phyloP scores from a whole-genome alignment of 148 eudicot species.

The Camellia granthamiana region DNA sequence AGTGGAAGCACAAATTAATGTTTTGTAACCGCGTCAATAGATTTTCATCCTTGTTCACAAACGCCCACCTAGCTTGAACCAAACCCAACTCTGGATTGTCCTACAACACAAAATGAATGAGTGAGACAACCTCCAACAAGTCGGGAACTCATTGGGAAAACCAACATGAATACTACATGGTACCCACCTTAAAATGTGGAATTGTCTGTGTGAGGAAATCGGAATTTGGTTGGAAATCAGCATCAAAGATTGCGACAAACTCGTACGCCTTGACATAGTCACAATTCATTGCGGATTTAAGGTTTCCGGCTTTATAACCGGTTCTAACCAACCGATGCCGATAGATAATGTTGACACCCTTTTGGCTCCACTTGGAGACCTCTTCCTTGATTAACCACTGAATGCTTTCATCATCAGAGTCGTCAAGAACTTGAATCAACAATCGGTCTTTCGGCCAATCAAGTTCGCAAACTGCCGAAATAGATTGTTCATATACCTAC shows the following conservation, averaged over 20 bases:
- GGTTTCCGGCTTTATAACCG: slow-evolving; percentile 80
- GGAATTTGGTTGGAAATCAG: slow-evolving; percentile 73
- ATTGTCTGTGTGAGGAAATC: slow-evolving; percentile 63
- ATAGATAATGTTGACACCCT: slow-evolving; percentile 60
- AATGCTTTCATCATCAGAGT: slow-evolving; percentile 59
- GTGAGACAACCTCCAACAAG: not conserved
- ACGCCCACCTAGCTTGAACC: slow-evolving; percentile 84
- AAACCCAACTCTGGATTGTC: slow-evolving; percentile 64
- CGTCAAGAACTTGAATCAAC: slow-evolving; percentile 65
- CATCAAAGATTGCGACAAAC: slow-evolving; percentile 77
- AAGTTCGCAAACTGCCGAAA: slow-evolving; percentile 64
- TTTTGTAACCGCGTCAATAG: slow-evolving; percentile 69
- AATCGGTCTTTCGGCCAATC: slow-evolving; percentile 68
- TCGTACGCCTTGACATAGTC: slow-evolving; percentile 74
- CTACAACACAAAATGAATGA: slow-evolving; percentile 32
- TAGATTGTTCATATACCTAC: slow-evolving; percentile 74
- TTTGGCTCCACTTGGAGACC: slow-evolving; percentile 56
- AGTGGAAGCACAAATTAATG: slow-evolving; percentile 73
- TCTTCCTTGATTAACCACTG: slow-evolving; percentile 62
- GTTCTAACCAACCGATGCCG: slow-evolving; percentile 61
- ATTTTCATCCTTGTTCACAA: slow-evolving; percentile 83
- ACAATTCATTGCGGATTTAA: slow-evolving; percentile 74
- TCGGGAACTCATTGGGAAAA: not conserved
- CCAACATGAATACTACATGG: not conserved
- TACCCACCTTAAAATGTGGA: slow-evolving; percentile 64